Evolutionary conservation across 179 eudicot species (phyloP).

Genomic region (Patellifolia procumbens): DNA sequence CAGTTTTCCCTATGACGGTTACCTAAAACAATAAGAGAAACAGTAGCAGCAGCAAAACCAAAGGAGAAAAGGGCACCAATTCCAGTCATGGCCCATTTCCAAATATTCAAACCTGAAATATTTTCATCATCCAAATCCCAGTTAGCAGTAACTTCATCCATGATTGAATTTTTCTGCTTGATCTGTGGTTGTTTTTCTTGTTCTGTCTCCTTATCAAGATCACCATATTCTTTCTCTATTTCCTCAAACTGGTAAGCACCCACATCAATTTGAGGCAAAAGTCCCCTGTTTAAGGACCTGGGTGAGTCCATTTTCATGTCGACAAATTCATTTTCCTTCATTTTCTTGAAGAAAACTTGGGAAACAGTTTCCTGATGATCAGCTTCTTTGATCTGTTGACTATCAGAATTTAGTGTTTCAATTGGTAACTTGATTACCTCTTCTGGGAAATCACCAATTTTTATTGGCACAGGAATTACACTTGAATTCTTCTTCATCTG

Average conservation of each 20-base stretch:
- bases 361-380: constrained; percentile 26
- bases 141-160: not conserved
- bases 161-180: constrained; percentile 1
- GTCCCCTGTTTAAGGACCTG: constrained; percentile 32
- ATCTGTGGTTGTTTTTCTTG: constrained; percentile 5
- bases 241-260: constrained; percentile 26
- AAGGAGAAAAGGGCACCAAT: constrained; percentile 70
- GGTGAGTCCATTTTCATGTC: constrained; percentile 46
- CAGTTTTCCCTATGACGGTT: constrained; percentile 33
- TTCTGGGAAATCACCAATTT: constrained; percentile 27
- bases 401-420: constrained; percentile 6
- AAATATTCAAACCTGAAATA: constrained; percentile 39
- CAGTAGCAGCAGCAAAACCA: constrained; percentile 75
- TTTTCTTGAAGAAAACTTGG: constrained; percentile 36
- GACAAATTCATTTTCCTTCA: constrained; percentile 42
- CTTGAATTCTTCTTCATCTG: constrained; percentile 14
- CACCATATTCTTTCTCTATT: constrained; percentile 13
- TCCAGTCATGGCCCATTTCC: constrained; percentile 72
- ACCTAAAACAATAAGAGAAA: constrained; percentile 53
- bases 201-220: constrained; percentile 7
- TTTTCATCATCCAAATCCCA: constrained; percentile 7
- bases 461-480: constrained; percentile 26
- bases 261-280: constrained; percentile 32
- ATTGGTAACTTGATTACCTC: constrained; percentile 27
- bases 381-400: constrained; percentile 8